A percentile compares a stretch with the other conserved stretches of the same genome.
Evolutionary conservation across 1,284 basidiomycete genomes (phyloP).

Genomic region (Rhodotorula sp.): DNA sequence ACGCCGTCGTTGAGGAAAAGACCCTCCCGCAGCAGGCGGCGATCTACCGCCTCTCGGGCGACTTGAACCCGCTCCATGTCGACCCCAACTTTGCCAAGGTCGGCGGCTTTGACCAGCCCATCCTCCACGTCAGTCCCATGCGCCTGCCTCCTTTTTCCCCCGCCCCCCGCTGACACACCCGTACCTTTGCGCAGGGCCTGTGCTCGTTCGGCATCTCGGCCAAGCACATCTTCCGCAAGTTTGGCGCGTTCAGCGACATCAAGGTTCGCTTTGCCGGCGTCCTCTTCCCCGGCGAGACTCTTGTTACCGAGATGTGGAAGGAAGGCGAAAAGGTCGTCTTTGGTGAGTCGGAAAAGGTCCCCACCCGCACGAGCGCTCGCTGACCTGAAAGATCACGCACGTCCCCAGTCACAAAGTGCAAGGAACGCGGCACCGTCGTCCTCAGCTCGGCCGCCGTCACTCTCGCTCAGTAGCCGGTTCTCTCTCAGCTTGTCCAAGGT

Average conservation of each 20-base stretch:
- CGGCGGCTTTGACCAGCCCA: conserved; percentile 88
- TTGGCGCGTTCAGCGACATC: conserved; percentile 85
- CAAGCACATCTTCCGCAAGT: conserved; percentile 89
- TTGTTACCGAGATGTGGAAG: conserved; percentile 97
- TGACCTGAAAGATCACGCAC: too few relatives aligned
- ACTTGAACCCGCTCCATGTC: conserved; percentile 54
- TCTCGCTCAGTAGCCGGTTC: conserved; percentile 48
- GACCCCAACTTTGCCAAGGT: conserved; percentile 89
- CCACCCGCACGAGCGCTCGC: background rate
- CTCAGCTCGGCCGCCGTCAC: conserved; percentile 75
- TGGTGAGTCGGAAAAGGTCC: conserved; percentile 57
- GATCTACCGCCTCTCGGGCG: conserved; percentile 73
- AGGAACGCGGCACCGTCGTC: conserved; percentile 69
- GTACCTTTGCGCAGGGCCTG: conserved; percentile 52
- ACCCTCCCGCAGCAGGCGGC: conserved; percentile 80
- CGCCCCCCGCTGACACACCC: background rate
- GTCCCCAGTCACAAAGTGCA: conserved; percentile 59
- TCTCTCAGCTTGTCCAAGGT: background rate
- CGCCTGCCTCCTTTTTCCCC: too few relatives aligned
- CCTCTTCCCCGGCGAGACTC: conserved; percentile 92
- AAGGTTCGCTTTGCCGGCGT: conserved; percentile 92
- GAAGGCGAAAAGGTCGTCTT: conserved; percentile 90
- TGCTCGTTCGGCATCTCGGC: conserved; percentile 92
- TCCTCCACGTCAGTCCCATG: conserved; percentile 44
- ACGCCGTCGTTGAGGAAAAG: conserved; percentile 81